Base-by-base conservation (phyloP, 352 stramenopile species). In the Phytophthora cryptogea region DNA sequence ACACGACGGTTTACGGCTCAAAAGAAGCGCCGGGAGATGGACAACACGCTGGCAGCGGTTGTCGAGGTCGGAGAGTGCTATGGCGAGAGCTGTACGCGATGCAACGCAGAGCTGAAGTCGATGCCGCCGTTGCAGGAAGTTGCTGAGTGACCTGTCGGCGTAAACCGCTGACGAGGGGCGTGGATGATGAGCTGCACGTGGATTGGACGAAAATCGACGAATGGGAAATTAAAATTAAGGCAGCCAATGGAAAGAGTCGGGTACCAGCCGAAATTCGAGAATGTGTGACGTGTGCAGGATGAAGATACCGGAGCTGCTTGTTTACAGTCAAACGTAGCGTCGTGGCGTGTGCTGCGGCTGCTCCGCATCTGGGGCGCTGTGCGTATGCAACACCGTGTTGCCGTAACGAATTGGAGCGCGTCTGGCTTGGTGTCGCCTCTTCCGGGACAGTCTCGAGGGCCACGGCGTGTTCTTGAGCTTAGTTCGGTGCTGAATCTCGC, bases 151-250 rank as follows among this genome's bases (percentile, higher is more conserved):
- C 37, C 20, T 47, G 48, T 51, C 36, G 8, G 41, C 41, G 60
- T 68, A 63, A 69, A 65, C 48, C 36, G 49, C 58, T 66, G 41
- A 66, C 58, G 58, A 55, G 50, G 54, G 52, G 36, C 28, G 54
- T 20, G n/a, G 41, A 65, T 59, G 30, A 47, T 40, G 43, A 58
- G 14, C 20, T 26, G 17, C 13, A 28, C 20, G 33, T 0, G 39
- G 39, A 45, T 41, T 46, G 14, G 39, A 23, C 27, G 30, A 52
- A 20, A 52, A 47, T 66, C 28, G 13, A 33, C 59, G 36, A 67
- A 67, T 62, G 13, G 26, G 23, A 54, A 61, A 17, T 43, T 48
- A 30, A 30, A 27, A 47, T 42, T 32, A 16, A 5, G 3, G 6
- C 39, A 46, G 32, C 54, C 41, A 60, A 60, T 63, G 54, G 37